phyloP scores from a whole-genome alignment of 768 basidiomycete genomes.

The Suillus subaureus region DNA sequence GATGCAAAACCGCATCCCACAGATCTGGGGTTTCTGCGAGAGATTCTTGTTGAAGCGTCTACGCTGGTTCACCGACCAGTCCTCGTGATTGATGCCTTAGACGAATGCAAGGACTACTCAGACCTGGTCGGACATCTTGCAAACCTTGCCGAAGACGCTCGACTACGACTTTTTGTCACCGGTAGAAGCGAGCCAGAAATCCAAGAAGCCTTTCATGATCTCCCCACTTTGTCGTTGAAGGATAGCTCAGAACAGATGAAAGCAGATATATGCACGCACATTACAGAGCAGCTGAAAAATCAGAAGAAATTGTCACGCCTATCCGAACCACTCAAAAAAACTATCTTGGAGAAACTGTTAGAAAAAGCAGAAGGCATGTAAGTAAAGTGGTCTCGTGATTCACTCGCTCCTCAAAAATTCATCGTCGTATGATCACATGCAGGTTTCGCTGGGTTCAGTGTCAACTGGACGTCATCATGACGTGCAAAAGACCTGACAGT shows the following conservation, averaged over 20 bases:
- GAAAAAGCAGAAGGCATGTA: conserved; percentile 10
- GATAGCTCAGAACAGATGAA: background rate
- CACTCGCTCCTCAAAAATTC: background rate
- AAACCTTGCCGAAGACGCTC: conserved; percentile 1
- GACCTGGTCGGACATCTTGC: background rate
- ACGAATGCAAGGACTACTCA: conserved; percentile 13
- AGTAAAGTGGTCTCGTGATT: background rate
- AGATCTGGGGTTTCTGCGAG: background rate
- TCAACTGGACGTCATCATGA: conserved; percentile 1
- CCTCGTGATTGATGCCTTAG: conserved; percentile 16
- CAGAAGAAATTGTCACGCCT: background rate
- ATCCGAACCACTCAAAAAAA: background rate
- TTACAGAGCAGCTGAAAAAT: background rate
- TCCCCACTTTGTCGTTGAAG: conserved; percentile 1
- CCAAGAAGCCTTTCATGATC: background rate
- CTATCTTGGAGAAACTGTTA: conserved; percentile 2
- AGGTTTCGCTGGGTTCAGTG: conserved; percentile 16
- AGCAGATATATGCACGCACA: conserved; percentile 7
- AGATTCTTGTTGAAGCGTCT: background rate
- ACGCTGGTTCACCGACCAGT: background rate
- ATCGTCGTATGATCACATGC: background rate
- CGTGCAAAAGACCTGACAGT: background rate
- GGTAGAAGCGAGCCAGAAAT: conserved; percentile 1
- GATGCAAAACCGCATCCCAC: background rate
- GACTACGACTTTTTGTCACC: conserved; percentile 12